phyloP scores from a whole-genome alignment of 2,329 filamentous ascomycete species.

The Penicillium sp. region DNA sequence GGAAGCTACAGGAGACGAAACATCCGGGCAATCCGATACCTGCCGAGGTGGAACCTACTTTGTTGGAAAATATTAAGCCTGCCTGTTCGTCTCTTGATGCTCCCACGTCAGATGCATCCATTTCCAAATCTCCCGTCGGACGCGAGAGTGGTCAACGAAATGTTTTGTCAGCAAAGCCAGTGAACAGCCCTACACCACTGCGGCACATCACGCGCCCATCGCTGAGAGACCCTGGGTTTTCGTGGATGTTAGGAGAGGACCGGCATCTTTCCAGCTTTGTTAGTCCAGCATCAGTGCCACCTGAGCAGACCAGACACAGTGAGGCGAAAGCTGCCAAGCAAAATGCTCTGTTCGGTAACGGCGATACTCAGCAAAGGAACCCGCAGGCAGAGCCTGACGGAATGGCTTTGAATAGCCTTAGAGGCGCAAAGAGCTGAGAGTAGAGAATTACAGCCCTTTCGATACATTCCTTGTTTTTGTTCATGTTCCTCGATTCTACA shows the following conservation, averaged over 20 bases:
- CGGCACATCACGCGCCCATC: constrained; percentile 43
- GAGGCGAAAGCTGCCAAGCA: constrained; percentile 34
- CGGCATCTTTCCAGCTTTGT: constrained; percentile 52
- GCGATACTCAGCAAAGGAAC: constrained; percentile 36
- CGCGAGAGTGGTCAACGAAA: constrained; percentile 13
- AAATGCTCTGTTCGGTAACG: constrained; percentile 41
- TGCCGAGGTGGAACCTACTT: constrained; percentile 1
- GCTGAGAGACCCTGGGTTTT: constrained; percentile 53
- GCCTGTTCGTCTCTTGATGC: constrained; percentile 11
- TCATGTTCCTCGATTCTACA: not conserved
- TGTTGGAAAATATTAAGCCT: constrained; percentile 9
- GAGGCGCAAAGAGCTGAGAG: constrained; percentile 29
- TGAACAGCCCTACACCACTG: constrained; percentile 28
- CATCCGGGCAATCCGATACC: constrained; percentile 2
- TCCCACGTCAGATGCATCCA: constrained; percentile 10
- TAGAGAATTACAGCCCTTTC: constrained; percentile 7
- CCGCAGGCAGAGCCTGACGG: constrained; percentile 42
- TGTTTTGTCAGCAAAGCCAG: constrained; percentile 11
- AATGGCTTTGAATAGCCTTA: constrained; percentile 46
- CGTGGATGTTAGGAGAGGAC: constrained; percentile 56
- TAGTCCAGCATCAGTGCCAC: constrained; percentile 49
- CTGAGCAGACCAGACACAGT: constrained; percentile 48
- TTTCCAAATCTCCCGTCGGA: constrained; percentile 17
- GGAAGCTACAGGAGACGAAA: constrained; percentile 10
- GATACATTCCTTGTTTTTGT: not conserved